phyloP scores from a whole-genome alignment of 2,329 filamentous ascomycete species.

The Sporothrix brunneoviolacea region DNA sequence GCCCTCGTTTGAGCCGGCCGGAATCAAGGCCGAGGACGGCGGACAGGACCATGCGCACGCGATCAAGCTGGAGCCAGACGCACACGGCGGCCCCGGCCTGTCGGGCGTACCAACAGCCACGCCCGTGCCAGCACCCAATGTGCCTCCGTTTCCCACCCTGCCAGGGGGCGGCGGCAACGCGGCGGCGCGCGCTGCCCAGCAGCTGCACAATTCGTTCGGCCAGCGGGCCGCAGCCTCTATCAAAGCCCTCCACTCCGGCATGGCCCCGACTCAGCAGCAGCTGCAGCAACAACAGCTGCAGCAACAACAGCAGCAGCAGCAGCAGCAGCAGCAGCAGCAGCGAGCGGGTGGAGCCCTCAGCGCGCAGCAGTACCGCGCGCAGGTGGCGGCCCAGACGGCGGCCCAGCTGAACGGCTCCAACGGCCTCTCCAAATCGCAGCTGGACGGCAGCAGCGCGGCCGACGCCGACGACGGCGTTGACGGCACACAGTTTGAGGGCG shows the following conservation, averaged over 20 bases:
- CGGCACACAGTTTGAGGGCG: slow-evolving; percentile 48
- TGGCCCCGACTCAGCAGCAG: slow-evolving; percentile 19
- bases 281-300: slow-evolving; percentile 18
- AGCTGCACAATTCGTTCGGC: slow-evolving; percentile 55
- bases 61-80: slow-evolving; percentile 18
- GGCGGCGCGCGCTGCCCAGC: slow-evolving; percentile 48
- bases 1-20: slow-evolving; percentile 12
- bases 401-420: slow-evolving; percentile 38
- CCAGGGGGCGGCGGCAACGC: slow-evolving; percentile 31
- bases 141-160: slow-evolving; percentile 28
- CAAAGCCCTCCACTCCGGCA: slow-evolving; percentile 49
- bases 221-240: slow-evolving; percentile 59
- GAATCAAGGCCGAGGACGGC: slow-evolving; percentile 7
- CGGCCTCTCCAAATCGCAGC: slow-evolving; percentile 49
- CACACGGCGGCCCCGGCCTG: neutral
- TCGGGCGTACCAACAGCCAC: neutral
- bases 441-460: slow-evolving; percentile 66
- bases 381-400: slow-evolving; percentile 26
- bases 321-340: slow-evolving; percentile 16
- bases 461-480: slow-evolving; percentile 63
- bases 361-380: slow-evolving; percentile 30
- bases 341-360: slow-evolving; percentile 10
- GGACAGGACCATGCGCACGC: slow-evolving; percentile 20
- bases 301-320: slow-evolving; percentile 18
- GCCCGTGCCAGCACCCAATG: slow-evolving; percentile 16